These are phyloP conservation scores for Meira nashicola DNA, from an alignment of 1,284 basidiomycete species.

Conservation along the genomic window DNA sequence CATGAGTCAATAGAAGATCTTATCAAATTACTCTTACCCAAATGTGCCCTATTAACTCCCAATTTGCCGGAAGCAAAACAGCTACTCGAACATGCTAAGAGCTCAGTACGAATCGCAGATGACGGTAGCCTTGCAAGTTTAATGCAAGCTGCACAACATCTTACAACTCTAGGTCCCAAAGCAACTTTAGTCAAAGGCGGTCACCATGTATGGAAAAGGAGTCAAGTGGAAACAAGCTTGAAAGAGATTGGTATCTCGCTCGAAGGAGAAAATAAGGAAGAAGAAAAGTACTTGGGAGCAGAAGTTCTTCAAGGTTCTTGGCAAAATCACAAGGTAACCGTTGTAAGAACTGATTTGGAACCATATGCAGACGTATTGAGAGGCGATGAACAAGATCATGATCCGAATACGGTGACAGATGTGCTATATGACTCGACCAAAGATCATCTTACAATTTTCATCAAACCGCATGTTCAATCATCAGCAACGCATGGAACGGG, in stretches of 20 bases:
- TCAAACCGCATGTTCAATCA: conserved; percentile 30
- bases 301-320: conserved; percentile 7
- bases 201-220: conserved; percentile 58
- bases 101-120: conserved; percentile 7
- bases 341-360: conserved; percentile 24
- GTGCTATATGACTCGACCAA: conserved; percentile 58
- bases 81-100: conserved; percentile 56
- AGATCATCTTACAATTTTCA: conserved; percentile 24
- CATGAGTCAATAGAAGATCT: conserved; percentile 65
- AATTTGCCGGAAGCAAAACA: conserved; percentile 76
- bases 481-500: conserved; percentile 76
- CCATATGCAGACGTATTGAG: conserved; percentile 24
- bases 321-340: conserved; percentile 15
- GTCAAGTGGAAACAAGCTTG: conserved; percentile 18
- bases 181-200: conserved; percentile 84
- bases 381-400: conserved; percentile 34
- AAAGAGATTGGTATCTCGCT: conserved; percentile 3
- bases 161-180: conserved; percentile 59
- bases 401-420: conserved; percentile 56
- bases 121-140: conserved; percentile 1
- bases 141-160: conserved; percentile 58
- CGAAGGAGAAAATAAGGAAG: neutral
- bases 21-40: conserved; percentile 65
- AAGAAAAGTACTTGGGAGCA: neutral
- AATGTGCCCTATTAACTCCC: conserved; percentile 74